Evolutionary conservation across 208 protist genomes (phyloP).

Genomic region (Endotrypanum monterogeii): DNA sequence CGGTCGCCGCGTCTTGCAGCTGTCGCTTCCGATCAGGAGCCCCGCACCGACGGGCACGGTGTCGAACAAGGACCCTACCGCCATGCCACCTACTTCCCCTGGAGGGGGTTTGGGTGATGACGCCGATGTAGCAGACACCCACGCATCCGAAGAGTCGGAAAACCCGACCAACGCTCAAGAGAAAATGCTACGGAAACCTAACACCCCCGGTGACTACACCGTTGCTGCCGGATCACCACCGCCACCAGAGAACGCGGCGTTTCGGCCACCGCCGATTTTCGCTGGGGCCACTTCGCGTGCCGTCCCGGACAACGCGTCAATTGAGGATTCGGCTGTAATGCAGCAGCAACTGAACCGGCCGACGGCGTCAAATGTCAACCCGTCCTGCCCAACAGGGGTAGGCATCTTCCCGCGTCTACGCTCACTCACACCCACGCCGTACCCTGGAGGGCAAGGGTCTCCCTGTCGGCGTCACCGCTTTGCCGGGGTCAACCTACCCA

Average conservation of each 20-base stretch:
- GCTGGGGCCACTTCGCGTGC: neutral
- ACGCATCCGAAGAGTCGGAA: neutral
- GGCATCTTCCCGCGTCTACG: conserved; percentile 21
- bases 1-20: conserved; percentile 1
- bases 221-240: neutral
- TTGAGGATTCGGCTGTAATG: neutral
- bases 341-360: neutral
- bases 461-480: conserved; percentile 50
- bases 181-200: neutral
- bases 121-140: neutral
- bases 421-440: conserved; percentile 44
- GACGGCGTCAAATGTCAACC: neutral
- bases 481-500: conserved; percentile 57
- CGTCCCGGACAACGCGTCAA: neutral
- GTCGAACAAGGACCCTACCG: neutral
- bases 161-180: neutral
- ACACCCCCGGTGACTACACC: neutral
- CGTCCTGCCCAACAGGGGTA: neutral
- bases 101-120: neutral
- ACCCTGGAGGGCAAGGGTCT: conserved; percentile 28
- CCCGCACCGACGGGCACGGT: neutral
- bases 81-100: neutral
- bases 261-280: conserved; percentile 4
- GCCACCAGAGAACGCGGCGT: neutral
- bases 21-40: neutral